These are phyloP conservation scores for Mycena haematopus DNA, from an alignment of 768 basidiomycete genomes.

Conservation along the genomic window DNA sequence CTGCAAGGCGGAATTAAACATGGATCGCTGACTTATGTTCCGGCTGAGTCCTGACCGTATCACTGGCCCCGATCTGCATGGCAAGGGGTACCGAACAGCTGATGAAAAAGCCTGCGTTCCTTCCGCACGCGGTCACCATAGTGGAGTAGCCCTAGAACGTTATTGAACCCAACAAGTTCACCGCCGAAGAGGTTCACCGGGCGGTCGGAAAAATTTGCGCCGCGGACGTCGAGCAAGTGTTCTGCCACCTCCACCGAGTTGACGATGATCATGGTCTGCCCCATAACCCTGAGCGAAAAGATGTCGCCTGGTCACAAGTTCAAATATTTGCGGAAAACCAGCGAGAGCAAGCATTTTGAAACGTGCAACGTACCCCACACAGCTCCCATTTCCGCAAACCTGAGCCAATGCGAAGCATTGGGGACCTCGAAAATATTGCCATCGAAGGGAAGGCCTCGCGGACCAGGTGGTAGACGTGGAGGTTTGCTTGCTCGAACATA, in stretches of 20 bases:
- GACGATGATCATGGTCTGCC: neutral
- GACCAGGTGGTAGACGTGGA: neutral
- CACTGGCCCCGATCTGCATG: constrained; percentile 17
- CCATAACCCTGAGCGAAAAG: neutral
- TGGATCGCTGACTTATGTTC: neutral
- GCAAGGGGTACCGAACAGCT: constrained; percentile 1
- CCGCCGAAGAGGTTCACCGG: neutral
- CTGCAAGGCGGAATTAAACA: constrained; percentile 1
- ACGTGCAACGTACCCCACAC: neutral
- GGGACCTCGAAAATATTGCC: neutral
- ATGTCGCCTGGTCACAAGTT: neutral
- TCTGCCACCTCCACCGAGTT: neutral
- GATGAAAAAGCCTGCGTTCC: neutral
- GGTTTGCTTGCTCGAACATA: neutral
- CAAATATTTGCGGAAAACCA: neutral
- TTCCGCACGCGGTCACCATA: constrained; percentile 5
- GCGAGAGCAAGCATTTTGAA: neutral
- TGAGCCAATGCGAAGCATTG: neutral
- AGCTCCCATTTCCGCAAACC: neutral
- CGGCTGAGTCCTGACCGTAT: constrained; percentile 20
- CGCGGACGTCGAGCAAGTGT: neutral
- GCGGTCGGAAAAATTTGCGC: neutral
- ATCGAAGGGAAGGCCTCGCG: neutral
- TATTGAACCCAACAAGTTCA: constrained; percentile 1
- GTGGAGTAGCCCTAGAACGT: neutral